A percentile compares a stretch with the other conserved stretches of the same genome.
Evolutionary conservation across 139 green algal species (phyloP).

Genomic region (Chlorella ohadii): DNA sequence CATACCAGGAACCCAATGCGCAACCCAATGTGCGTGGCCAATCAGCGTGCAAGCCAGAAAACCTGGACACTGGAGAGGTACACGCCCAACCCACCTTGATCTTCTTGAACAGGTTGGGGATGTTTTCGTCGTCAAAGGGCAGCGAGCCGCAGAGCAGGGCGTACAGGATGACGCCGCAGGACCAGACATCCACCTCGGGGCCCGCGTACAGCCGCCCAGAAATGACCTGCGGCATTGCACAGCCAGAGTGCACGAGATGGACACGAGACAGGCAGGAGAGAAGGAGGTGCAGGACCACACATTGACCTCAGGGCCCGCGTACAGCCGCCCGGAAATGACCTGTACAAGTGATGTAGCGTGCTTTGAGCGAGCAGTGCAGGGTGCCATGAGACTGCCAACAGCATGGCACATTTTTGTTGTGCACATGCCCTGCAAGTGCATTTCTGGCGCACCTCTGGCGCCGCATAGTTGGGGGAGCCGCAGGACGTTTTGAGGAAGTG

Average conservation of each 20-base stretch:
- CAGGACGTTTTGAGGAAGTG: constrained; percentile 99
- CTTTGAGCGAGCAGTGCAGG: too few relatives aligned
- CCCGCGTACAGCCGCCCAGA: constrained; percentile 96
- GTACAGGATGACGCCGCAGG: constrained; percentile 99
- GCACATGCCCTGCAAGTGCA: too few relatives aligned
- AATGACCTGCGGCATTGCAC: constrained; percentile 87
- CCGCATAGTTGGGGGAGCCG: constrained; percentile 98
- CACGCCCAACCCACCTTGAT: constrained; percentile 93
- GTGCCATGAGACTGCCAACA: too few relatives aligned
- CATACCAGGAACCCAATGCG: too few relatives aligned
- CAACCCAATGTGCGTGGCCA: too few relatives aligned
- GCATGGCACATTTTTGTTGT: too few relatives aligned
- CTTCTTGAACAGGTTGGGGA: constrained; percentile 99
- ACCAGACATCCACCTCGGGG: constrained; percentile 99
- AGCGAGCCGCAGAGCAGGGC: constrained; percentile 97
- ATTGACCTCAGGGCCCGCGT: constrained; percentile 98
- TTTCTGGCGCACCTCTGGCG: constrained; percentile 91
- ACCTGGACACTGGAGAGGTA: too few relatives aligned
- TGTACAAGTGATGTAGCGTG: too few relatives aligned
- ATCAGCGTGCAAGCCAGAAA: too few relatives aligned
- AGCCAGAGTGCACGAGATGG: not conserved
- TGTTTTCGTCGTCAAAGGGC: constrained; percentile 99
- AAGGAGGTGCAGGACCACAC: constrained; percentile 93
- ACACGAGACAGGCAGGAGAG: too few relatives aligned
- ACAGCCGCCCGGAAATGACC: constrained; percentile 98